These are phyloP conservation scores for Saposhnikovia divaricata DNA, from an alignment of 129 eudicot species.

Conservation along the genomic window DNA sequence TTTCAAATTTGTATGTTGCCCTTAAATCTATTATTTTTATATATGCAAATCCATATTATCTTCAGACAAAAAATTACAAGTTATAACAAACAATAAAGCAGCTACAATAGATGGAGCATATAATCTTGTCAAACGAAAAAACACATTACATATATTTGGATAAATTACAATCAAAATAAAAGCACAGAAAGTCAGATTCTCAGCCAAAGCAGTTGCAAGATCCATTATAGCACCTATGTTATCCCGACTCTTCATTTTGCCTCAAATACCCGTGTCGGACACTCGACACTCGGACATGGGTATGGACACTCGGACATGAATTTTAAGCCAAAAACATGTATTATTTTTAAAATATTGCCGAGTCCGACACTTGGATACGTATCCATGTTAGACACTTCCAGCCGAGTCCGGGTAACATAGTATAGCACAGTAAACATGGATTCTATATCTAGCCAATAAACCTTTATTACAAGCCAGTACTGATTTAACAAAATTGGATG, in stretches of 20 bases:
- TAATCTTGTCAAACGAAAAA: neutral
- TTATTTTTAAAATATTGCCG: too few species aligned
- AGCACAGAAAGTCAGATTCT: neutral
- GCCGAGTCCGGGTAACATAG: too few species aligned
- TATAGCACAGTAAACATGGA: neutral
- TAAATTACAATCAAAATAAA: neutral
- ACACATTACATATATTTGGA: neutral
- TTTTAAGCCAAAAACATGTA: too few species aligned
- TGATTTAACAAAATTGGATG: constrained; percentile 8
- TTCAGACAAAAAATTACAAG: neutral
- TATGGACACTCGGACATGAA: too few species aligned
- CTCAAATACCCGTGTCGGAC: too few species aligned
- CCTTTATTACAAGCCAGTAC: neutral
- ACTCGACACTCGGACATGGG: too few species aligned
- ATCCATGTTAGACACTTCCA: too few species aligned
- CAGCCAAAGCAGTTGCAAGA: neutral
- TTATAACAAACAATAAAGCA: neutral
- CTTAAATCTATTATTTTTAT: neutral
- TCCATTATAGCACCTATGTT: neutral
- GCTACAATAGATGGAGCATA: neutral
- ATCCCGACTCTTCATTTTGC: too few species aligned
- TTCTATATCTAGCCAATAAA: neutral
- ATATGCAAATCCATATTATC: neutral
- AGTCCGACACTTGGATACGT: too few species aligned
- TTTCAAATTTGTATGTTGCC: neutral